Base-by-base conservation (phyloP, 1,284 basidiomycete species). In the Naganishia albida region DNA sequence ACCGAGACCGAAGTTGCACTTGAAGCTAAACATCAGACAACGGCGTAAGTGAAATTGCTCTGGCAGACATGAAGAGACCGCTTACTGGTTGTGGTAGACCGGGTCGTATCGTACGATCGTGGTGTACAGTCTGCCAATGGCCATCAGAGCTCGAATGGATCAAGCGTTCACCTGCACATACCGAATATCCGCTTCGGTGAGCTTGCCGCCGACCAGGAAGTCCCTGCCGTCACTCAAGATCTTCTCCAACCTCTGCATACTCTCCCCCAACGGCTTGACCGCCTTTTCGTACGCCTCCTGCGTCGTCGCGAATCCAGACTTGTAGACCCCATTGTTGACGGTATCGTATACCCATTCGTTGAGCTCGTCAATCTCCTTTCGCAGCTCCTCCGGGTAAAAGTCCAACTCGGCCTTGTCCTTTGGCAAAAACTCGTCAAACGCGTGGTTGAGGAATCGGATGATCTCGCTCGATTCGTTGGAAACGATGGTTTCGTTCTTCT, bases 391-490 rank as follows among this genome's bases (percentile, higher is more conserved):
- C 0, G 94, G 94, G 79, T 96, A 97, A 53, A 88, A 81, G 72
- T 93, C 86, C 57, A 92, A 65, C 39, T 81, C 79, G 16, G 86
- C 87, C 70, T 86, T 66, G 7, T 74, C 76, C 2, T 82, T 76
- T 0, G 88, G 82, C 3, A 95, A 67, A 25, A 88, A 70, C 7
- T 86, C 81, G 77, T 95, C 87, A 81, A 96, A 95, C 8, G 84
- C 77, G 25, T 66, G 63, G 79, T 96, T 96, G 79, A 97, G 85
- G 51, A 93, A 90, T 62, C 95, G 87, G 72, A 98, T 93, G 73
- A 98, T 93, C 79, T 96, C 93, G 0, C 88, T 87, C 69, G 88
- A 90, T 77, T 97, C 93, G 78, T 96, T 99, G 82, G 91, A 96
- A 64, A 99, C 96, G 70, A 99, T 90, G 42, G 90, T 92, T 65